A percentile compares a stretch with the other conserved stretches of the same genome.
Conservation (phyloP, 495 filamentous ascomycete species). For the Penicillium tannophilum region DNA sequence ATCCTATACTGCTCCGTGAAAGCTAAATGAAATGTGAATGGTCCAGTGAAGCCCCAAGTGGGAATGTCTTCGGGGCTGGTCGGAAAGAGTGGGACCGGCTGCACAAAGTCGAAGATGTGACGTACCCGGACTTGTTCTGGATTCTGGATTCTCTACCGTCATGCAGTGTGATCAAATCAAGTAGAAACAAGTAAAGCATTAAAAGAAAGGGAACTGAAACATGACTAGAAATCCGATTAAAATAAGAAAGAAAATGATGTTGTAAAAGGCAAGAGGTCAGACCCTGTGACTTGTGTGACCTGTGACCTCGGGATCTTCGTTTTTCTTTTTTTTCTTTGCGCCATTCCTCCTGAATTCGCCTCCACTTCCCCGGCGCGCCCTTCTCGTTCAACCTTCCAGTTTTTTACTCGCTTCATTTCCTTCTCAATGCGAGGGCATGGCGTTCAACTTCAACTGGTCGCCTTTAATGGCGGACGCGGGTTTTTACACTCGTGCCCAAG, state of each 20-base stretch:
- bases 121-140: slow-evolving; percentile 13
- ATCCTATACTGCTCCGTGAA: neutral
- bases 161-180: slow-evolving; percentile 1
- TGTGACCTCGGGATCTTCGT: slow-evolving; percentile 8
- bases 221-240: neutral
- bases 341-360: slow-evolving; percentile 9
- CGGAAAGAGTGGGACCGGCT: slow-evolving; percentile 21
- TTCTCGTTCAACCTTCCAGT: neutral
- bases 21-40: slow-evolving; percentile 13
- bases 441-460: slow-evolving; percentile 99
- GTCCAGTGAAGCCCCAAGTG: slow-evolving; percentile 12
- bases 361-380: neutral
- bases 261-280: neutral
- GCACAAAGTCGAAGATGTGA: slow-evolving; percentile 15
- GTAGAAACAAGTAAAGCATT: neutral
- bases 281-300: neutral
- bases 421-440: slow-evolving; percentile 64
- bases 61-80: slow-evolving; percentile 28
- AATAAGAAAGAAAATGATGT: neutral
- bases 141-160: neutral
- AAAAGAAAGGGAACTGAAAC: neutral
- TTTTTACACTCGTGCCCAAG: slow-evolving; percentile 88
- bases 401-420: slow-evolving; percentile 1
- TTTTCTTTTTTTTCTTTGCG: slow-evolving; percentile 6
- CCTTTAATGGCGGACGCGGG: slow-evolving; percentile 90